A percentile compares a stretch with the other conserved stretches of the same genome.
phyloP scores from a whole-genome alignment of 2,329 filamentous ascomycete genomes.

The Ploettnerulaceae sp. region DNA sequence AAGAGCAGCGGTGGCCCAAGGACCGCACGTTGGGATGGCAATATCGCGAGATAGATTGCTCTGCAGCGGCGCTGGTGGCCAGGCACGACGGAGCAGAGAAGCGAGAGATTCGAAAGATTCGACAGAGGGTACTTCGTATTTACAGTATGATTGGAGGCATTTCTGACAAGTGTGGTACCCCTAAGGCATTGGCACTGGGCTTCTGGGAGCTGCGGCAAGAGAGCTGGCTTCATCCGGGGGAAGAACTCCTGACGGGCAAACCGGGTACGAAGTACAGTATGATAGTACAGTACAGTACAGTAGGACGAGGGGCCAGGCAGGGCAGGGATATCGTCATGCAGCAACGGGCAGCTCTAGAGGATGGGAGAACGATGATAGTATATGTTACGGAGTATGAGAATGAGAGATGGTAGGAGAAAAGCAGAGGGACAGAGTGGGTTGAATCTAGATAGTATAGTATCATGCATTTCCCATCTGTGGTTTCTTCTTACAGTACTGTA shows the following conservation, averaged over 20 bases:
- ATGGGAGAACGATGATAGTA: too few species aligned
- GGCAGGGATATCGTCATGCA: not conserved
- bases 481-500: not conserved
- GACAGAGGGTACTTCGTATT: not conserved
- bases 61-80: not conserved
- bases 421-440: too few species aligned
- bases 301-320: not conserved
- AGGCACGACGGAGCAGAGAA: conserved; percentile 8
- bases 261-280: not conserved
- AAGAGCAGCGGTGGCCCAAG: not conserved
- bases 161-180: not conserved
- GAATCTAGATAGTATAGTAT: too few species aligned
- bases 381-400: too few species aligned
- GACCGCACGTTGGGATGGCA: conserved; percentile 10
- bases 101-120: not conserved
- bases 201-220: not conserved
- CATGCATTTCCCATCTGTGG: too few species aligned
- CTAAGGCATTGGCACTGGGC: not conserved
- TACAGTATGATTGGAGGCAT: too few species aligned
- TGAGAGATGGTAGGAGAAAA: too few species aligned
- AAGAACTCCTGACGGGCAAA: conserved; percentile 1
- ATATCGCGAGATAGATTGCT: conserved; percentile 11
- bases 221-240: conserved; percentile 1
- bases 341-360: too few species aligned
- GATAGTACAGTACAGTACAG: not conserved